These are phyloP conservation scores for Crucihimalaya himalaica DNA, from an alignment of 345 rosid genomes.

Conservation along the genomic window DNA sequence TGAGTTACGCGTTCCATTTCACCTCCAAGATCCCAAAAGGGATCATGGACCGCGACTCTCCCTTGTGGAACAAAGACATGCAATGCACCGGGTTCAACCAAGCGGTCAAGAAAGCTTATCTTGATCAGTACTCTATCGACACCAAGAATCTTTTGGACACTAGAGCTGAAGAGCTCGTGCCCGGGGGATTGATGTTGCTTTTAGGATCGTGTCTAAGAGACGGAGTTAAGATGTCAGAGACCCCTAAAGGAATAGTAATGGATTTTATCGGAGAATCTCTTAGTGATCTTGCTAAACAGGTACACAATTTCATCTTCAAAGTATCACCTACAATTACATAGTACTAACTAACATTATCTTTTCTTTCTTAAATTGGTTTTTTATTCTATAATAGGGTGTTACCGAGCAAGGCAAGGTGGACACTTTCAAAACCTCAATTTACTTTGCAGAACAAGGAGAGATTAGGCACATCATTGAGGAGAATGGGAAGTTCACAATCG, in stretches of 20 bases:
- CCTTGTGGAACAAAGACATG: conserved; percentile 45
- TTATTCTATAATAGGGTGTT: not conserved
- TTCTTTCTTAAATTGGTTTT: too few relatives aligned
- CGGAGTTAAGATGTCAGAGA: conserved; percentile 34
- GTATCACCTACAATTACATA: not conserved
- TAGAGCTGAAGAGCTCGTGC: conserved; percentile 44
- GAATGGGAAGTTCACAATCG: conserved; percentile 10
- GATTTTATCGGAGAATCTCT: conserved; percentile 24
- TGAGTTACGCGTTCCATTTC: conserved; percentile 43
- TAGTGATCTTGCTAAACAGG: not conserved
- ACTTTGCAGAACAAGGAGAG: conserved; percentile 10
- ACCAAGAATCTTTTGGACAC: conserved; percentile 31
- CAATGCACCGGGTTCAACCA: conserved; percentile 38
- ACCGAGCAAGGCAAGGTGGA: conserved; percentile 12
- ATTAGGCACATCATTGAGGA: not conserved
- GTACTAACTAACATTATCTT: not conserved
- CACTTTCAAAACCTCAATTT: conserved; percentile 16
- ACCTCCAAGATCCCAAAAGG: conserved; percentile 38
- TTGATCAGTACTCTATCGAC: conserved; percentile 40
- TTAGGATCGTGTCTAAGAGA: conserved; percentile 24
- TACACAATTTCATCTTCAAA: conserved; percentile 3
- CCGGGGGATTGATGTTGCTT: conserved; percentile 47
- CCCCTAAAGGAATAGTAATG: conserved; percentile 21
- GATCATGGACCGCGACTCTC: conserved; percentile 32
- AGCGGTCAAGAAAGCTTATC: conserved; percentile 38